Evolutionary conservation across 2,329 filamentous ascomycete genomes (phyloP).

Genomic region (Graphium sp.): DNA sequence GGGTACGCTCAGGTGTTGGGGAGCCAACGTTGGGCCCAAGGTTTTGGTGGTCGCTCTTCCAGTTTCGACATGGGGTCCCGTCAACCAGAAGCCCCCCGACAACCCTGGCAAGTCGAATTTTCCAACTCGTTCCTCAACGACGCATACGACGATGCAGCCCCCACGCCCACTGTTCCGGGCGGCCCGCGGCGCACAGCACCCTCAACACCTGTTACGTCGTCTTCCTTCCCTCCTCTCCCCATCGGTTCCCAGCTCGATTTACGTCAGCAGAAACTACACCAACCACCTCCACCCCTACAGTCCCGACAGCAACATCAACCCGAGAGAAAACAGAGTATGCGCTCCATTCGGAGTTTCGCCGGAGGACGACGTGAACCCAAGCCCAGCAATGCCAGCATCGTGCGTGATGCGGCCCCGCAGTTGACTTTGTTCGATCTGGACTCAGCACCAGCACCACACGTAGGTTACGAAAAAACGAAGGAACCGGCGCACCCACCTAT

Average conservation of each 20-base stretch:
- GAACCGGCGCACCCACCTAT: slow-evolving; percentile 34
- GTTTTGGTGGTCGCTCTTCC: slow-evolving; percentile 41
- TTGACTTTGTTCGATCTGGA: slow-evolving; percentile 22
- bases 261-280: slow-evolving; percentile 8
- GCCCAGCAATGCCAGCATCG: slow-evolving; percentile 6
- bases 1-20: slow-evolving; percentile 40
- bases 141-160: slow-evolving; percentile 62
- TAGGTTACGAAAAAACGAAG: slow-evolving; percentile 43
- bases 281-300: slow-evolving; percentile 20
- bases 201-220: slow-evolving; percentile 18
- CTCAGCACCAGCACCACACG: slow-evolving; percentile 38
- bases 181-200: slow-evolving; percentile 45
- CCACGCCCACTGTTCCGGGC: slow-evolving; percentile 67
- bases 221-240: slow-evolving; percentile 7
- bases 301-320: slow-evolving; percentile 19
- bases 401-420: slow-evolving; percentile 9
- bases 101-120: slow-evolving; percentile 29
- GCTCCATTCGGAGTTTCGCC: slow-evolving; percentile 34
- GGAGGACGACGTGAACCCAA: slow-evolving; percentile 3
- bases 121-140: slow-evolving; percentile 28
- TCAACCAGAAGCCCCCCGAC: slow-evolving; percentile 10
- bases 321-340: slow-evolving; percentile 39
- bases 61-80: slow-evolving; percentile 55
- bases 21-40: slow-evolving; percentile 38
- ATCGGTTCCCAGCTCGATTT: slow-evolving; percentile 6